These are phyloP conservation scores for Amaranthus palmeri DNA, from an alignment of 148 eudicot genomes.

Conservation along the genomic window DNA sequence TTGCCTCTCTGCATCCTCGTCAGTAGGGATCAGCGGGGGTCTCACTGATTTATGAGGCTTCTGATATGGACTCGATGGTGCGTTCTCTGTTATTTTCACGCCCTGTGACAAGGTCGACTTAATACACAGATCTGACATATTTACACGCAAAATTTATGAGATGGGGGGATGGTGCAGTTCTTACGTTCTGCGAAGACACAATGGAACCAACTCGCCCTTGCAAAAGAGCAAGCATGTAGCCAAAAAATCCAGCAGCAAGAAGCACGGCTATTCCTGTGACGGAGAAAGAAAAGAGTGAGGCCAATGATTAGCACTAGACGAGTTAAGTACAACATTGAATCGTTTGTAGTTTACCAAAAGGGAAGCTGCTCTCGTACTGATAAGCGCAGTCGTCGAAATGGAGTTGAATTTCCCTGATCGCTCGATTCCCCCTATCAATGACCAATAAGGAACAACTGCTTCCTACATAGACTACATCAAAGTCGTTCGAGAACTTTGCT, in stretches of 20 bases:
- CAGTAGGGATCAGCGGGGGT: conserved; percentile 75
- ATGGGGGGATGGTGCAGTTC: conserved; percentile 11
- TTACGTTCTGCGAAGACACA: conserved; percentile 54
- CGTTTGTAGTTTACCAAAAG: conserved; percentile 52
- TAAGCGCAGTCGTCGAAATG: conserved; percentile 98
- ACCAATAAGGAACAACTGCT: conserved; percentile 97
- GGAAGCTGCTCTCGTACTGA: conserved; percentile 88
- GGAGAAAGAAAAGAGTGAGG: neutral
- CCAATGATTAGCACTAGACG: conserved; percentile 5
- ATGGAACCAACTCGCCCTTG: conserved; percentile 63
- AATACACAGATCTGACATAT: neutral
- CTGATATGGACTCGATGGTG: conserved; percentile 37
- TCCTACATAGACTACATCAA: conserved; percentile 90
- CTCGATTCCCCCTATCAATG: conserved; percentile 87
- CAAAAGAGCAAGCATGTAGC: conserved; percentile 77
- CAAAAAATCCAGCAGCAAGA: conserved; percentile 74
- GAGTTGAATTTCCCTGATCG: conserved; percentile 90
- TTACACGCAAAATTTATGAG: neutral
- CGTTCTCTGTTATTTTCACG: conserved; percentile 28
- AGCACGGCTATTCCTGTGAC: conserved; percentile 52
- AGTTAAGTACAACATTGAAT: neutral
- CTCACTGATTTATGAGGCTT: conserved; percentile 52
- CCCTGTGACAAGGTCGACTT: conserved; percentile 34
- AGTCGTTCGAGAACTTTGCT: conserved; percentile 95
- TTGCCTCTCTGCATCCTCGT: conserved; percentile 63